A percentile compares a stretch with the other conserved stretches of the same genome.
These are phyloP conservation scores for Alternaria sp. DNA, from an alignment of 2,329 filamentous ascomycete species.

Conservation along the genomic window DNA sequence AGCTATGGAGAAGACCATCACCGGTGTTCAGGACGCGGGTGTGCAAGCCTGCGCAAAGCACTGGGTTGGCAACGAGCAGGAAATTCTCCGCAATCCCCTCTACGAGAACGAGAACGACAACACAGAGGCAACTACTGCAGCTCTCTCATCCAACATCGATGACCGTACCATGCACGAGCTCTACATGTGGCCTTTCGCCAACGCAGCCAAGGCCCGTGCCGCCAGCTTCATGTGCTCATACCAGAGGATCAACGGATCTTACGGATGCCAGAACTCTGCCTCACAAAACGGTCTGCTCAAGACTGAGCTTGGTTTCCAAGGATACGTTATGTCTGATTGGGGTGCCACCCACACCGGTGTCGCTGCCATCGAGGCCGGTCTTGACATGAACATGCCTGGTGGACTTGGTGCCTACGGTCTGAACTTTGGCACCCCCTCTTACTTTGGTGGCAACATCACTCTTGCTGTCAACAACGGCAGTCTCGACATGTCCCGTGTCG, in stretches of 20 bases:
- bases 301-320: slow-evolving; percentile 61
- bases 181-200: slow-evolving; percentile 73
- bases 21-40: slow-evolving; percentile 52
- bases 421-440: slow-evolving; percentile 45
- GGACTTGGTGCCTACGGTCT: slow-evolving; percentile 43
- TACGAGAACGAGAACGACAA: slow-evolving; percentile 66
- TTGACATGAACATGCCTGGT: slow-evolving; percentile 59
- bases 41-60: slow-evolving; percentile 60
- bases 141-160: slow-evolving; percentile 68
- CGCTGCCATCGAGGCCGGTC: slow-evolving; percentile 48
- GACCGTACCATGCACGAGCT: slow-evolving; percentile 72
- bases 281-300: slow-evolving; percentile 61
- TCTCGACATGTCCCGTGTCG: slow-evolving; percentile 50
- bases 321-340: slow-evolving; percentile 55
- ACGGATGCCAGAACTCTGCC: slow-evolving; percentile 51
- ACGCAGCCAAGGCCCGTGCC: slow-evolving; percentile 65
- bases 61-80: slow-evolving; percentile 69
- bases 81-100: slow-evolving; percentile 53
- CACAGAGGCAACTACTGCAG: slow-evolving; percentile 55
- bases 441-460: slow-evolving; percentile 56
- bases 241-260: slow-evolving; percentile 48
- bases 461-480: slow-evolving; percentile 52
- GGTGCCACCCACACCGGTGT: slow-evolving; percentile 59
- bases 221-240: slow-evolving; percentile 69
- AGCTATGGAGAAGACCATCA: slow-evolving; percentile 51